Evolutionary conservation across 2,329 filamentous ascomycete genomes (phyloP), one percentile per base, ranked within the genome.

Genomic region (Pseudopithomyces maydicus): DNA sequence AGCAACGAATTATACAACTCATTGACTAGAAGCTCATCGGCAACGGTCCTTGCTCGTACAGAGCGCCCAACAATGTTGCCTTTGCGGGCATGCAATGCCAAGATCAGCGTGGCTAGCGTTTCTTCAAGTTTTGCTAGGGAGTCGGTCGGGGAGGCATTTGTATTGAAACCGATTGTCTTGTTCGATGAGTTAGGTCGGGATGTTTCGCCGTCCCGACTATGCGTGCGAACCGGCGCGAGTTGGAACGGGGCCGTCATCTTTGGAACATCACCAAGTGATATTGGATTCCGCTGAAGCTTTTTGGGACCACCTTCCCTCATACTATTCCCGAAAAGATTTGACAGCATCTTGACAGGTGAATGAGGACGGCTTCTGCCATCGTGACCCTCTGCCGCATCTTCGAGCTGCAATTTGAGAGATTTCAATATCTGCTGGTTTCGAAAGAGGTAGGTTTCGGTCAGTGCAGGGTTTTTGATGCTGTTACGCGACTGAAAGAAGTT

Each of bases 301-400:
- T 71, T 67, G 32, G 67, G 64, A 20, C 69, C 66, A 33, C 68
- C 63, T 19, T 76, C 74, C 44, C 81, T 75, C 17, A 77, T 82
- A 54, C 82, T 84, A 22, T 86, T 85, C 33, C 86, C 85, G 66
- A 96, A 86, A 52, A 97, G 85, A 69, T 85, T 96, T 0, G 93
- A 96, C 15, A 98, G 81, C 69, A 97, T 83, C 74, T 97, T 98
- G 46, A 96, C 91, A 0, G 94, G 93, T 0, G 93, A 97, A n/a
- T 89, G 85, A 4, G 88, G 87, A 10, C 94, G 83, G 70, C 91
- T 90, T 0, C 87, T 88, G n/a, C 63, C 64, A 23, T 77, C 75
- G 39, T 66, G 65, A 19, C 65, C 67, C 7, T 71, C 72, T 86
- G 90, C 68, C 88, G 58, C 86, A 0, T 84, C 82, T 39, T 88